Evolutionary conservation across 495 filamentous ascomycete species (phyloP), one percentile per base, ranked within the genome.

Genomic region (Penicillium coprophilum): DNA sequence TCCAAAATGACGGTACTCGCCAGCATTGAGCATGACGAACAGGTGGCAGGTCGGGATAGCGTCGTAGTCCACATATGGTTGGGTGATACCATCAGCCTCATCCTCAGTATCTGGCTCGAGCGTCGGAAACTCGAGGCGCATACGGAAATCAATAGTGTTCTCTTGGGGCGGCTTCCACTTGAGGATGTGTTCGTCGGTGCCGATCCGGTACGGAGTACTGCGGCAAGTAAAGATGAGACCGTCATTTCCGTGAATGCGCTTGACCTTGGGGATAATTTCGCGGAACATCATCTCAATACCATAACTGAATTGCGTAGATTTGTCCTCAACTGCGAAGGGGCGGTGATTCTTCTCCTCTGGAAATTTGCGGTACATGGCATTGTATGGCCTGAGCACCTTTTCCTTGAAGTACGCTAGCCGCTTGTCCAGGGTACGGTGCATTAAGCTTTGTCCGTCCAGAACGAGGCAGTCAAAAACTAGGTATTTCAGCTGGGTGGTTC

Each of bases 141-240:
- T 80, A 43, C 87, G 80, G 69, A 97, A 97, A 67, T 98, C 94
- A 56, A 98, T 81, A 1, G 90, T 92, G 71, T 98, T 98, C 63
- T 98, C 94, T 24, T 86, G 73, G 5, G 87, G 87, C 1, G 92
- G 90, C 68, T 98, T 98, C 94, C 94, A 98, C 72, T 98, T 98
- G 21, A 98, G 78, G 58, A 96, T 97, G 64, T 93, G 87, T 39
- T 83, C 82, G 69, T 98, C 94, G 7, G 94, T 97, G 59, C 94
- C 94, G 52, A 86, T 87, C 60, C 85, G 83, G 76, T 98, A 98
- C 2, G 87, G 84, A 28, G 86, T 88, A 58, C 80, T 87, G 52
- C 90, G 85, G 68, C 92, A 96, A 32, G 94, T 97, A 76, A 98
- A 98, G 66, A 98, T 95, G 19, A 98, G 80, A 27, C 94, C 94